Base-by-base conservation (phyloP, 2,329 filamentous ascomycete genomes). In the Diaporthe nobilis region DNA sequence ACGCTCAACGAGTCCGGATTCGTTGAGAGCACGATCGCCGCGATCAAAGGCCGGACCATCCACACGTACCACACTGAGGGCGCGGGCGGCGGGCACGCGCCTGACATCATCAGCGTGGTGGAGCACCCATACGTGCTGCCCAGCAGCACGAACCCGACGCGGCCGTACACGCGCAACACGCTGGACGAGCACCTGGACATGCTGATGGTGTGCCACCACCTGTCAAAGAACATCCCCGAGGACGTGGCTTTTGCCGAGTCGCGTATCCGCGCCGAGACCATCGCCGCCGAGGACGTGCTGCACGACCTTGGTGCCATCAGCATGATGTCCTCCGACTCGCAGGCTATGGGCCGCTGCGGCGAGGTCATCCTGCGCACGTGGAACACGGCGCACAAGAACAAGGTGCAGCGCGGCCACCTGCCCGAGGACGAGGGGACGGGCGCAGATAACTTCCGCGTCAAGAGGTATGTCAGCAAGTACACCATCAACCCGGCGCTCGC, bases 351-450 rank as follows among this genome's bases (percentile, higher is more conserved):
- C 74, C 94, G 96, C 70, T 98, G 95, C 82, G 96, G 96, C 78
- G 96, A 98, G 86, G 96, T 98, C 72, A 92, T 98, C 77, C 88
- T 97, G 34, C 91, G 96, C 17, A 98, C 96, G 0, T 98, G 96
- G 96, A 96, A 98, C 85, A 98, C 96, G 3, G 96, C 96, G 0
- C 95, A 98, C 86, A 98, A 98, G 90, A 98, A 98, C 84, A 98
- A 98, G 85, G 82, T 92, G 25, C 95, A 98, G 85, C 90, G 96
- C 12, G 96, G 96, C 0, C 82, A 85, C 1, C 85, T 98, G 39
- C 87, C 90, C 9, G 94, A 98, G 86, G 96, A 98, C 80, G 88
- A 93, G 78, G 94, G 90, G 31, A 93, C 94, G 0, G 93, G 88
- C 15, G 95, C 94, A 0, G 96, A 98, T 82, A 98, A 98, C 84